These are phyloP conservation scores for Fragaria vesca DNA, from an alignment of 306 rosid genomes.

Conservation along the genomic window DNA sequence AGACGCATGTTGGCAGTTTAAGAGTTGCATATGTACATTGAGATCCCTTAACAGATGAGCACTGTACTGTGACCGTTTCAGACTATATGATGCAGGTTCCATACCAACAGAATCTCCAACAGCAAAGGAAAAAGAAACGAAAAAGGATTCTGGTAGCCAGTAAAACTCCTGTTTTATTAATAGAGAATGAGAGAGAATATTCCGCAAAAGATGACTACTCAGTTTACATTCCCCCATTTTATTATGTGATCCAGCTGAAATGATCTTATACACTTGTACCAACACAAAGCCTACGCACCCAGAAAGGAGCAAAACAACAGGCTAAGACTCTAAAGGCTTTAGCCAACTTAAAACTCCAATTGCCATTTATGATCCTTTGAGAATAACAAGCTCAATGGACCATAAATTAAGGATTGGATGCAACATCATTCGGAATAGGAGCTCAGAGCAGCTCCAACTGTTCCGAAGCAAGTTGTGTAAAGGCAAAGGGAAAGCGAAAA, in stretches of 20 bases:
- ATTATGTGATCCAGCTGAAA: conserved; percentile 36
- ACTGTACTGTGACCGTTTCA: background rate
- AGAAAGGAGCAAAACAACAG: conserved; percentile 21
- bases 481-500: conserved; percentile 9
- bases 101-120: background rate
- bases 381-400: conserved; percentile 28
- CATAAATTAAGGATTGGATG: conserved; percentile 36
- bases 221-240: conserved; percentile 46
- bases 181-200: conserved; percentile 29
- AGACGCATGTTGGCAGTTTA: too few species aligned
- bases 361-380: conserved; percentile 24
- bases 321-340: conserved; percentile 29
- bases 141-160: background rate
- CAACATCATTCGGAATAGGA: conserved; percentile 29
- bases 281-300: conserved; percentile 22
- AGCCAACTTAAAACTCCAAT: conserved; percentile 16
- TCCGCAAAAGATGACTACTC: conserved; percentile 24
- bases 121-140: background rate
- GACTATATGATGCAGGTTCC: background rate
- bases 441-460: conserved; percentile 28
- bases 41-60: background rate
- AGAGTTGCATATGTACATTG: too few species aligned
- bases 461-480: conserved; percentile 18
- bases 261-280: conserved; percentile 23
- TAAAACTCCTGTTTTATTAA: conserved; percentile 35